phyloP scores from a whole-genome alignment of 495 filamentous ascomycete species.

The Xanthoparmelia taractica region DNA sequence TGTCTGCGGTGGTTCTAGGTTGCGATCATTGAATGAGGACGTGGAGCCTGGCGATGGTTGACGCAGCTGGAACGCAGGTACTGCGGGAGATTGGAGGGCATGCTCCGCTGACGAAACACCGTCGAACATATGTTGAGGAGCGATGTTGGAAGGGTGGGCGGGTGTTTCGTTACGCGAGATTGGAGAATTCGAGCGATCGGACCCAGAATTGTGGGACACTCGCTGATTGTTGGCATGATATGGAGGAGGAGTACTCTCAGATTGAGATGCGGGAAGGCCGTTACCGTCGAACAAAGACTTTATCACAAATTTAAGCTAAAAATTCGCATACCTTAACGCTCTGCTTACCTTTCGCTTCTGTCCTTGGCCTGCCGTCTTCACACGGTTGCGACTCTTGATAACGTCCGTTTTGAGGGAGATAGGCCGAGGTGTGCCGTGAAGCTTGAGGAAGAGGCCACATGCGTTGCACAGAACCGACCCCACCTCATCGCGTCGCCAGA shows the following conservation, averaged over 20 bases:
- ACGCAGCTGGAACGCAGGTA: slow-evolving; percentile 45
- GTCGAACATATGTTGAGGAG: slow-evolving; percentile 72
- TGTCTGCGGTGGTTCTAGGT: slow-evolving; percentile 66
- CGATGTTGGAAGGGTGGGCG: slow-evolving; percentile 63
- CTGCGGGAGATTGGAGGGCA: slow-evolving; percentile 51
- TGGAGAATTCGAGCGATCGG: slow-evolving; percentile 75
- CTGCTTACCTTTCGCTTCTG: slow-evolving; percentile 78
- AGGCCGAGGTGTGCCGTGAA: slow-evolving; percentile 86
- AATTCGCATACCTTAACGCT: background rate
- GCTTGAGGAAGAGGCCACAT: slow-evolving; percentile 93
- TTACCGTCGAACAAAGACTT: slow-evolving; percentile 51
- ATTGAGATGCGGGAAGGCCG: slow-evolving; percentile 49
- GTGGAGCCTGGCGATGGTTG: slow-evolving; percentile 61
- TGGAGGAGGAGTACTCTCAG: slow-evolving; percentile 48
- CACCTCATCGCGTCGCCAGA: slow-evolving; percentile 94
- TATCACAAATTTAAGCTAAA: slow-evolving; percentile 6
- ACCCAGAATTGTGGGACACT: slow-evolving; percentile 61
- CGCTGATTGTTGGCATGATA: slow-evolving; percentile 52
- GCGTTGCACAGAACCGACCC: slow-evolving; percentile 99
- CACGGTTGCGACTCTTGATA: slow-evolving; percentile 97
- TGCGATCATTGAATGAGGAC: slow-evolving; percentile 66
- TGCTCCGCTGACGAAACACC: slow-evolving; percentile 58
- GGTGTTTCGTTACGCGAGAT: slow-evolving; percentile 83
- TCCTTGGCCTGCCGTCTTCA: slow-evolving; percentile 81
- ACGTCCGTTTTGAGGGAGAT: slow-evolving; percentile 98